Conservation (phyloP, 169 alveolate species). For the Plasmodium relictum region DNA sequence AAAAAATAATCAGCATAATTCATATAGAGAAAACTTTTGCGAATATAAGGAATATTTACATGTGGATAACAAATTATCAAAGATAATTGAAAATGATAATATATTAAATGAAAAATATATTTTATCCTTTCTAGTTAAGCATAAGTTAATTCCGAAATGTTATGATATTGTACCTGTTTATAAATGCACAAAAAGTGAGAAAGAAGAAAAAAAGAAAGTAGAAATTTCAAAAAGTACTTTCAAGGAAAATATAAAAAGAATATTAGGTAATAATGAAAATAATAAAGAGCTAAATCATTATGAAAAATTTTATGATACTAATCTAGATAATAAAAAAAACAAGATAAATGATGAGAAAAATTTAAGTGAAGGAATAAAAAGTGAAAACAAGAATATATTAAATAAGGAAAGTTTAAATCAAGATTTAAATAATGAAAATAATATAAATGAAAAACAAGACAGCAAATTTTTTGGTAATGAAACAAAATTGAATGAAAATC, state of each 20-base stretch:
- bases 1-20: no score
- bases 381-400: background rate
- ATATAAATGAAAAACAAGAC: background rate
- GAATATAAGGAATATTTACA: no score
- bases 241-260: background rate
- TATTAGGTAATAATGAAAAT: background rate
- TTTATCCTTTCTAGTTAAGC: constrained; percentile 22
- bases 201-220: background rate
- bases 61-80: no score
- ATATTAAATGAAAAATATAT: constrained; percentile 5
- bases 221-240: background rate
- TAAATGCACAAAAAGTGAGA: constrained; percentile 7
- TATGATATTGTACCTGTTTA: constrained; percentile 34
- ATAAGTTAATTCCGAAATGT: constrained; percentile 51
- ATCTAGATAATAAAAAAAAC: background rate
- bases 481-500: background rate
- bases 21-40: no score
- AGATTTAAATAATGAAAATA: background rate
- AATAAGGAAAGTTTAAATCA: background rate
- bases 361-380: background rate
- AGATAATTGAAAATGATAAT: no score
- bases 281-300: background rate
- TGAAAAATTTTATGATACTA: background rate
- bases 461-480: background rate
- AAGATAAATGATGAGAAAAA: background rate